Evolutionary conservation across 768 basidiomycete genomes (phyloP), one percentile per base, ranked within the genome.

Genomic region (Pleurotus giganteus): DNA sequence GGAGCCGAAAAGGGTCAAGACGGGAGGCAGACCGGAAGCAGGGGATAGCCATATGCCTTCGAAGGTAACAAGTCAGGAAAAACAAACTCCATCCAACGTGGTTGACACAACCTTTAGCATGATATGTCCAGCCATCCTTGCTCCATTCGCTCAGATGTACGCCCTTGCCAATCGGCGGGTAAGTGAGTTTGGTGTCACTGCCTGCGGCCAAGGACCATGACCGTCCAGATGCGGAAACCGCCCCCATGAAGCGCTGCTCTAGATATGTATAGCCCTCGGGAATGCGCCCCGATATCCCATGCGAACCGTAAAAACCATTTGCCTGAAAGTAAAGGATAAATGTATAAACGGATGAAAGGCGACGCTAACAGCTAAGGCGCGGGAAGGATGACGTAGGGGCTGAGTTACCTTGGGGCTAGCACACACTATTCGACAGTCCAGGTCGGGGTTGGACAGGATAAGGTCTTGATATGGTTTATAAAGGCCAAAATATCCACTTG

Each of bases 401-500:
- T 21, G 4, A 36, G 58, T 50, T 58, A 94, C 95, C 76, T 89
- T 84, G 2, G 97, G 97, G 57, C 88, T 84, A 2, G 97, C 89
- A 21, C 86, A 89, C 3, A 98, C 81, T 55, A 99, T 86, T 27
- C 86, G 71, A 50, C 87, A 87, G 34, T 80, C 75, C 24, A 82
- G 69, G 26, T 77, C 76, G 0, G 81, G 78, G 9, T 77, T 74
- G 21, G 79, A 66, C 44, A 97, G 76, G 11, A 91, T 74, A 32
- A 86, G 74, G 26, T 83, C 73, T 64, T 91, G 91, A 66, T 98
- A 98, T 11, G 80, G 81, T 55, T 78, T 73, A 65, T 89, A 90
- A 28, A 98, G 74, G 5, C 90, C 90, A 66, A 99, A 98, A 71
- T 99, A 99, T 9, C 97, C 97, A 62, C 88, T 94, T 5, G 97